Evolutionary conservation across 78 protist species (phyloP), one percentile per base, ranked within the genome.

Genomic region (Tieghemostelium lacteum): DNA sequence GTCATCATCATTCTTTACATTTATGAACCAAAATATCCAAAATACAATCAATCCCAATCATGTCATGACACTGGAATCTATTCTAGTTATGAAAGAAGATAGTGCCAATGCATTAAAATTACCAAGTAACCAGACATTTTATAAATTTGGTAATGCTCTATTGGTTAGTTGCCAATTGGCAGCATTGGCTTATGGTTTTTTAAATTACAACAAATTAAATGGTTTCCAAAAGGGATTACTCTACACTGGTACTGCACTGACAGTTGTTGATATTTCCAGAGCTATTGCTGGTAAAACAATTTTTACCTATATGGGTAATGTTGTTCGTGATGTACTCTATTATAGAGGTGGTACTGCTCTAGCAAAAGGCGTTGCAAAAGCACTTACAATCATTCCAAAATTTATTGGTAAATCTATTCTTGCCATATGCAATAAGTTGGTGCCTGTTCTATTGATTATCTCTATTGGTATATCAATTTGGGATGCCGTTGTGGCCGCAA

Each of bases 381-480:
- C n/a, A n/a, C n/a, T n/a, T n/a, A n/a, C n/a, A n/a, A n/a, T n/a
- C n/a, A n/a, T n/a, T n/a, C n/a, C n/a, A n/a, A n/a, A n/a, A n/a
- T n/a, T n/a, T n/a, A n/a, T n/a, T n/a, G n/a, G n/a, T n/a, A n/a
- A n/a, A n/a, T n/a, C n/a, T n/a, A n/a, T n/a, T n/a, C n/a, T n/a
- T n/a, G n/a, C n/a, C n/a, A n/a, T n/a, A n/a, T n/a, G n/a, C n/a
- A n/a, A n/a, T 3, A 57, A 57, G n/a, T 16, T 57, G 5, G n/a
- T 12, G 63, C 63, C 63, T 4, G 12, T 57, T 3, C n/a, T 57
- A 20, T 26, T 57, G 17, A 20, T 57, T 26, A 57, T 57, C 63
- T 57, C 63, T 24, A 57, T 57, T 57, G 63, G 63, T 24, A 24
- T 57, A 20, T 57, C 63, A 57, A 24, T 57, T 20, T 57, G n/a